Conservation (phyloP, 2,329 filamentous ascomycete species). For the Colletotrichum sp. region DNA sequence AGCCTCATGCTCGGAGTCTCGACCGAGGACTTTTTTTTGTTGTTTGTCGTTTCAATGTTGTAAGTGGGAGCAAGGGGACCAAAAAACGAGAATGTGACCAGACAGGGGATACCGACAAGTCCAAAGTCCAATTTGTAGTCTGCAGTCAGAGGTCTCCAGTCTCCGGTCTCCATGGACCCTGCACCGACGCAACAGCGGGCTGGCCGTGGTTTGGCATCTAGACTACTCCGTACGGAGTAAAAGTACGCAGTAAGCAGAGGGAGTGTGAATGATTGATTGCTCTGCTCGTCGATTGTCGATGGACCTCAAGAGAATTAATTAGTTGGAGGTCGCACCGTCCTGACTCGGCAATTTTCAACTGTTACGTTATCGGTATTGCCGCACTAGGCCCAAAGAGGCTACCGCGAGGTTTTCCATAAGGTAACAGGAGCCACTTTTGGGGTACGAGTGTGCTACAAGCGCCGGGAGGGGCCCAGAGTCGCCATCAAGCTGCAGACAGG, state of each 20-base stretch:
- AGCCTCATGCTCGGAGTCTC: background rate
- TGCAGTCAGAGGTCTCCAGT: background rate
- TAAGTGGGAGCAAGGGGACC: background rate
- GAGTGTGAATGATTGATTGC: background rate
- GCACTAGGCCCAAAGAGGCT: slow-evolving; percentile 30
- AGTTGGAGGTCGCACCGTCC: background rate
- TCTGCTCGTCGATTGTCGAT: background rate
- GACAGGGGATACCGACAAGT: background rate
- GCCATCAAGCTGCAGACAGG: background rate
- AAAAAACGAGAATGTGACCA: background rate
- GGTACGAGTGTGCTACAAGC: slow-evolving; percentile 9
- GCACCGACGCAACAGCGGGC: background rate
- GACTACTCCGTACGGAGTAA: background rate
- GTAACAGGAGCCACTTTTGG: slow-evolving; percentile 44
- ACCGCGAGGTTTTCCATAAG: slow-evolving; percentile 47
- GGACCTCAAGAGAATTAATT: background rate
- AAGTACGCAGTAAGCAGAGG: background rate
- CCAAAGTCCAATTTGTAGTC: background rate
- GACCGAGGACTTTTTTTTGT: background rate
- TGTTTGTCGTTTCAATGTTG: background rate
- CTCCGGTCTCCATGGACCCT: background rate
- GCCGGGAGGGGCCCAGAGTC: background rate
- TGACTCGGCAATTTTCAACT: slow-evolving; percentile 39
- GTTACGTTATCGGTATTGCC: slow-evolving; percentile 55
- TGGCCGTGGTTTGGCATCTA: background rate